Conservation (phyloP, 306 rosid species). For the Trifolium repens region DNA sequence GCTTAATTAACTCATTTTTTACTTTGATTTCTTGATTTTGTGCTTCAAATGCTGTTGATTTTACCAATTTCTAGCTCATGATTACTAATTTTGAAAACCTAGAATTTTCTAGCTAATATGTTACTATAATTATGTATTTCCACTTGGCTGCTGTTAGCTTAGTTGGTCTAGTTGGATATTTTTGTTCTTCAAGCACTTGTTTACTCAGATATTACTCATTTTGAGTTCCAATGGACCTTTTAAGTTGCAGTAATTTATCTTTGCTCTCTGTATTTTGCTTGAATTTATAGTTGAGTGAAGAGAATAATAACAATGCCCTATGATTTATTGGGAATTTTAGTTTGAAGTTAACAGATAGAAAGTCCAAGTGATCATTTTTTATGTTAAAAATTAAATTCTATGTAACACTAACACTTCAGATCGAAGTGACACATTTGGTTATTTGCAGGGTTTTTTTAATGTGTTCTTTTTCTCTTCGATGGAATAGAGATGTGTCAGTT, state of each 20-base stretch:
- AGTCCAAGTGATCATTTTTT: not conserved
- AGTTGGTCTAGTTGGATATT: not conserved
- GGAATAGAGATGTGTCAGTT: not conserved
- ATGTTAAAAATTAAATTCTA: not conserved
- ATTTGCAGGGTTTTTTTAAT: not conserved
- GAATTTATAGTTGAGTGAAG: too few relatives aligned
- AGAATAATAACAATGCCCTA: too few relatives aligned
- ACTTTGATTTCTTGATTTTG: not conserved
- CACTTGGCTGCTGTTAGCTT: conserved; percentile 1
- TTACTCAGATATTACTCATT: not conserved
- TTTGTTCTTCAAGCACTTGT: not conserved
- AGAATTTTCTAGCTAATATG: not conserved
- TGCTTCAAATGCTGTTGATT: conserved; percentile 36
- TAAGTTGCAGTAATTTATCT: too few relatives aligned
- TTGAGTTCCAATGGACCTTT: not conserved
- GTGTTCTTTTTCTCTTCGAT: not conserved
- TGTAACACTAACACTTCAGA: not conserved
- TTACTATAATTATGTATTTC: not conserved
- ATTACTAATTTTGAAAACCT: conserved; percentile 27
- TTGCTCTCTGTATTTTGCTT: too few relatives aligned
- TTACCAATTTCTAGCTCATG: not conserved
- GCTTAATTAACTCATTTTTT: conserved; percentile 15
- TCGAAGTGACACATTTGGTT: not conserved
- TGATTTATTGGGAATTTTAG: not conserved
- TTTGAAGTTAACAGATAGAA: not conserved